Percentiles rank a stretch among this genome's conserved stretches.
Conservation (phyloP, 2,329 filamentous ascomycete genomes). For the Phyllosticta capitalensis region DNA sequence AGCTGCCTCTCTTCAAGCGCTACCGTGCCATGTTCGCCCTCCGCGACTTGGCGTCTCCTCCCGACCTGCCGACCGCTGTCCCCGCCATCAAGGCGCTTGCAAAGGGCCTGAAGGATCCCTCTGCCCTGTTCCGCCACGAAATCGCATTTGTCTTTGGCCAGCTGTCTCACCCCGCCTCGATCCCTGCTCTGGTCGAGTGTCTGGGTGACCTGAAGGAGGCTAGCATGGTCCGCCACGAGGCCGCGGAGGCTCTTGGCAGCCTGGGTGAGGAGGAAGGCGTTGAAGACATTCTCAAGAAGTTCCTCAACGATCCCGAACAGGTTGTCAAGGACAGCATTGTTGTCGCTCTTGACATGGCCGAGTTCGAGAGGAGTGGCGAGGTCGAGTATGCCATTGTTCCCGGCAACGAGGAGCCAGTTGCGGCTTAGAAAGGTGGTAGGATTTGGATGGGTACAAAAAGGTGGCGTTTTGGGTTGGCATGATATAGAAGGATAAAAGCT, state of each 20-base stretch:
- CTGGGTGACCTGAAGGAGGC: conserved; percentile 72
- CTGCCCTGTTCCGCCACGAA: conserved; percentile 92
- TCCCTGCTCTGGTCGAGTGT: conserved; percentile 72
- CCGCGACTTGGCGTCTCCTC: conserved; percentile 86
- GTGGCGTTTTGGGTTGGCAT: conserved; percentile 5
- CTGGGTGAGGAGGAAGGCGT: conserved; percentile 90
- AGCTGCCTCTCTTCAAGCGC: conserved; percentile 73
- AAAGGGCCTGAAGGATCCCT: conserved; percentile 73
- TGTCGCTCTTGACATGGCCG: conserved; percentile 95
- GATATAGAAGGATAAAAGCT: conserved; percentile 8
- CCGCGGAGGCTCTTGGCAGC: conserved; percentile 89
- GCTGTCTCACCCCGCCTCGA: conserved; percentile 90
- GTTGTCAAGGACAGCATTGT: conserved; percentile 92
- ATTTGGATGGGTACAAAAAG: background rate
- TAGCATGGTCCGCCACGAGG: conserved; percentile 96
- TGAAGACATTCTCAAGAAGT: conserved; percentile 71
- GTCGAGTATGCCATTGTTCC: conserved; percentile 89
- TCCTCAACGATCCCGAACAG: conserved; percentile 81
- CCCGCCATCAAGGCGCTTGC: conserved; percentile 82
- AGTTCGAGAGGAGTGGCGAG: conserved; percentile 84
- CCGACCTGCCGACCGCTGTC: conserved; percentile 78
- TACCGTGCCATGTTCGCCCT: conserved; percentile 98
- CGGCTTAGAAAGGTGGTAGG: conserved; percentile 11
- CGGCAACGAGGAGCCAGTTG: conserved; percentile 20
- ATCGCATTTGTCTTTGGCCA: conserved; percentile 98